Conservation (phyloP, 345 rosid species). For the Pistacia vera region DNA sequence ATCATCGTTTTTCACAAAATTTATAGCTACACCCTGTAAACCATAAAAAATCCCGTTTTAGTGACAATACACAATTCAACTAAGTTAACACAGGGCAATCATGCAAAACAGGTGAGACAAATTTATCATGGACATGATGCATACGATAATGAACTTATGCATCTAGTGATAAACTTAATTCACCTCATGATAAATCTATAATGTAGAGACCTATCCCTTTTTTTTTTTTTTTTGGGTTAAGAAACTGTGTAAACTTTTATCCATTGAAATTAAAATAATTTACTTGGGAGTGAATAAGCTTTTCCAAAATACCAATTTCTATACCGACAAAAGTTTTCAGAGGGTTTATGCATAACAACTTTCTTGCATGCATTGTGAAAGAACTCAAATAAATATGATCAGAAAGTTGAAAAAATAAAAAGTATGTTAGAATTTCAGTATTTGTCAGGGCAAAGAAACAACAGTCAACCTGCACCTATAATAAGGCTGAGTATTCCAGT, state of each 20-base stretch:
- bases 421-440: neutral
- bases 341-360: neutral
- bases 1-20: constrained; percentile 85
- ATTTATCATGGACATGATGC: neutral
- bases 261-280: neutral
- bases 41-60: neutral
- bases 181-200: neutral
- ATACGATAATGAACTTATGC: no score
- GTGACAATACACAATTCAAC: neutral
- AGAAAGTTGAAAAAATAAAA: neutral
- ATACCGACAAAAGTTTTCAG: neutral
- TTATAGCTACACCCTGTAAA: constrained; percentile 85
- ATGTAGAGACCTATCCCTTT: neutral
- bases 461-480: neutral
- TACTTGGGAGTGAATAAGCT: neutral
- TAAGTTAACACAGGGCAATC: neutral
- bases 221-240: neutral
- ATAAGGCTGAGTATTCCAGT: neutral
- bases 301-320: neutral
- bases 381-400: neutral
- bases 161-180: no score
- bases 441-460: neutral
- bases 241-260: no score
- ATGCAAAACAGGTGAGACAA: neutral
- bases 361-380: neutral